Conservation (phyloP, 768 basidiomycete genomes). For the Leccinum boreale region DNA sequence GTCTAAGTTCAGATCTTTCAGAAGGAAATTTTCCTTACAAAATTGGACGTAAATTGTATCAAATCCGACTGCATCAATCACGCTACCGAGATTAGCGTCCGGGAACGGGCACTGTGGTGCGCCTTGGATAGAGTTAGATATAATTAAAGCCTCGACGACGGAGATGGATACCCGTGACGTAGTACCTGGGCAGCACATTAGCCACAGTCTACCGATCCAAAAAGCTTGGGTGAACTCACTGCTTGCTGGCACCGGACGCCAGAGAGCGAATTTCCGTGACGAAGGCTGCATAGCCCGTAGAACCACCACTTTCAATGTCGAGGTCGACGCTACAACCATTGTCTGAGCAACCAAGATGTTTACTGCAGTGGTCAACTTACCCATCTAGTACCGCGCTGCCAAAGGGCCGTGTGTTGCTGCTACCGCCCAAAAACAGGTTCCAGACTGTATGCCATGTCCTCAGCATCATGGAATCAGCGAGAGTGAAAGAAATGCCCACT, state of each 20-base stretch:
- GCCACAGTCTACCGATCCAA: not conserved
- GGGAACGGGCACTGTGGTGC: constrained; percentile 60
- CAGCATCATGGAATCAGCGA: not conserved
- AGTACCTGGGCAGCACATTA: constrained; percentile 43
- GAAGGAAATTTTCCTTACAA: constrained; percentile 26
- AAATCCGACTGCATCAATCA: constrained; percentile 59
- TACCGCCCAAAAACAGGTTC: constrained; percentile 48
- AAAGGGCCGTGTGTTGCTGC: constrained; percentile 41
- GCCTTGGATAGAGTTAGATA: constrained; percentile 8
- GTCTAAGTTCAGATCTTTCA: not conserved
- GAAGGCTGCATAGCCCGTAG: constrained; percentile 48
- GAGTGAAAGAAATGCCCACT: constrained; percentile 14
- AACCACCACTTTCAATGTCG: constrained; percentile 69
- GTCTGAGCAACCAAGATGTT: not conserved
- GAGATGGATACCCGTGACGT: constrained; percentile 44
- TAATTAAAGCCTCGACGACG: not conserved
- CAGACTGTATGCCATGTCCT: constrained; percentile 29
- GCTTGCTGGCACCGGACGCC: constrained; percentile 22
- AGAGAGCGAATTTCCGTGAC: constrained; percentile 25
- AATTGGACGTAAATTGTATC: constrained; percentile 78
- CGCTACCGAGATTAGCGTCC: constrained; percentile 56
- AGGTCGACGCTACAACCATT: constrained; percentile 52
- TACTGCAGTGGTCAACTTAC: constrained; percentile 23
- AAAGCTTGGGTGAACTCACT: constrained; percentile 6
- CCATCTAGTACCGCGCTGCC: constrained; percentile 45